Conservation (phyloP, 805 yeast genomes). For the Wickerhamomyces rabaulensis region DNA sequence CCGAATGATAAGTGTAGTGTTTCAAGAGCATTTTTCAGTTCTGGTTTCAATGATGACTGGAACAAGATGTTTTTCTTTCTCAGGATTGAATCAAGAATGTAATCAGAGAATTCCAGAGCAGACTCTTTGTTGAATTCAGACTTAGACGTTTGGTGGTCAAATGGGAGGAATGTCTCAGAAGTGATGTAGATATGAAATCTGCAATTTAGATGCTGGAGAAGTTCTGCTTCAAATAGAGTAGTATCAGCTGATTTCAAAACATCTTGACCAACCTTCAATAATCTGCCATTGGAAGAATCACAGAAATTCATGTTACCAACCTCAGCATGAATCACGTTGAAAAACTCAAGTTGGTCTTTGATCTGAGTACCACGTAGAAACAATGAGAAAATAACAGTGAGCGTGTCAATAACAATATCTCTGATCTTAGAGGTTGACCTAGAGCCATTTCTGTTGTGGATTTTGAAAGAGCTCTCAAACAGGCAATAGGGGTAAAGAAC, state of each 20-base stretch:
- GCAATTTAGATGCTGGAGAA: conserved; percentile 76
- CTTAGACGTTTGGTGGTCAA: conserved; percentile 55
- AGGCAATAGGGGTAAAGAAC: conserved; percentile 42
- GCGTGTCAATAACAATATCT: conserved; percentile 36
- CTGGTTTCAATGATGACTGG: conserved; percentile 52
- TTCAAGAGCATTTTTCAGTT: conserved; percentile 69
- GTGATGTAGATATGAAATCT: conserved; percentile 64
- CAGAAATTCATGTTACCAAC: conserved; percentile 70
- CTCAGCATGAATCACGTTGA: conserved; percentile 65
- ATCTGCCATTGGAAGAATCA: conserved; percentile 54
- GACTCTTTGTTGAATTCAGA: conserved; percentile 34
- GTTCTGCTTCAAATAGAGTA: conserved; percentile 52
- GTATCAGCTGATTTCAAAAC: conserved; percentile 40
- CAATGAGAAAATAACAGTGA: conserved; percentile 35
- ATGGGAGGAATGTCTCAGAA: conserved; percentile 55
- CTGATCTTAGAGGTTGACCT: conserved; percentile 22
- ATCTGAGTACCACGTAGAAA: conserved; percentile 12
- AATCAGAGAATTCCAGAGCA: conserved; percentile 36
- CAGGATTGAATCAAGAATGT: conserved; percentile 50
- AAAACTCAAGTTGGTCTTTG: conserved; percentile 35
- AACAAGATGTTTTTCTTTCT: conserved; percentile 55
- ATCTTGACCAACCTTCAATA: conserved; percentile 55
- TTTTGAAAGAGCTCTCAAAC: conserved; percentile 6
- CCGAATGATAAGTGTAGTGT: conserved; percentile 67
- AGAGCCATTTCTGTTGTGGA: conserved; percentile 1